Conservation (phyloP, 1,139 yeast species). For the Ogataea hybrid region DNA sequence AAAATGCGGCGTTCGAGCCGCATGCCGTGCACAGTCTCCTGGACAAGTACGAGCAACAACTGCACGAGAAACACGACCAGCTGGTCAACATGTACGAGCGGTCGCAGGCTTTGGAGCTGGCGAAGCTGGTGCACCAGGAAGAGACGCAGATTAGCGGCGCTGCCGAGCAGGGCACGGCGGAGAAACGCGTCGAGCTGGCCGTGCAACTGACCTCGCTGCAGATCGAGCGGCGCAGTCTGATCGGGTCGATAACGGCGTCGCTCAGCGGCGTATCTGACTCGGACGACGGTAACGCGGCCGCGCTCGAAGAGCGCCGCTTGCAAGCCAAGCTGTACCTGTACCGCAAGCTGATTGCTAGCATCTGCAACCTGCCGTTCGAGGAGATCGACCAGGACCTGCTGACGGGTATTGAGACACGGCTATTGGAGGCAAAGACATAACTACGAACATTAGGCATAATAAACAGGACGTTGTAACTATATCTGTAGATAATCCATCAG, state of each 20-base stretch:
- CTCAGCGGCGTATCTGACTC: slow-evolving; percentile 14
- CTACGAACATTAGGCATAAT: neutral
- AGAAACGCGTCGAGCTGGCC: slow-evolving; percentile 29
- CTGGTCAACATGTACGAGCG: slow-evolving; percentile 30
- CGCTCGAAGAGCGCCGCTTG: slow-evolving; percentile 17
- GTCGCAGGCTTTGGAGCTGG: slow-evolving; percentile 34
- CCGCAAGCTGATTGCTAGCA: slow-evolving; percentile 73
- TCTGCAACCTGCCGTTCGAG: slow-evolving; percentile 77
- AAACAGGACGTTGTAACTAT: too few species aligned
- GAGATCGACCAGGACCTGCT: slow-evolving; percentile 70
- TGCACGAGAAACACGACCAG: slow-evolving; percentile 14
- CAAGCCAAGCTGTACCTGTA: slow-evolving; percentile 71
- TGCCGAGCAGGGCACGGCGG: slow-evolving; percentile 1
- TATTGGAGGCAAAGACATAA: slow-evolving; percentile 12
- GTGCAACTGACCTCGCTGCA: slow-evolving; percentile 54
- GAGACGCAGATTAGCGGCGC: slow-evolving; percentile 18
- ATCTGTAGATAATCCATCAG: too few species aligned
- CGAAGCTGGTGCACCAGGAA: slow-evolving; percentile 32
- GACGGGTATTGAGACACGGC: slow-evolving; percentile 48
- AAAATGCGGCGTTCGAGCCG: slow-evolving; percentile 4
- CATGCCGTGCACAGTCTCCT: slow-evolving; percentile 11
- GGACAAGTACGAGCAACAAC: slow-evolving; percentile 9
- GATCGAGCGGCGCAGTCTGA: slow-evolving; percentile 45
- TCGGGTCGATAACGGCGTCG: slow-evolving; percentile 29
- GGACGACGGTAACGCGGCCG: slow-evolving; percentile 9